Evolutionary conservation across 768 basidiomycete species (phyloP), one percentile per base, ranked within the genome.

Genomic region (Lentinula sp.): DNA sequence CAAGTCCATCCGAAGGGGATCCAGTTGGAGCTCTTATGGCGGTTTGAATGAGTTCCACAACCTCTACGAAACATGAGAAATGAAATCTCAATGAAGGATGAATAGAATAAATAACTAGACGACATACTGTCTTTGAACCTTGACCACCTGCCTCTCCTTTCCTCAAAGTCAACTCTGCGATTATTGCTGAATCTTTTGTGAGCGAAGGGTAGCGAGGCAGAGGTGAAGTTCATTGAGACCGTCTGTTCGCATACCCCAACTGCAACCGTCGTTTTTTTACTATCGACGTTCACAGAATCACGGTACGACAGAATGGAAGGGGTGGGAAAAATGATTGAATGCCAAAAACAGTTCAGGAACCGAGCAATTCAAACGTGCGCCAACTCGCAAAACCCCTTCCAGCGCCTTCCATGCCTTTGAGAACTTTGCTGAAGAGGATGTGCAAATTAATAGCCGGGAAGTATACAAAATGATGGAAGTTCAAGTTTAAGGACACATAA

Each of bases 21-120:
- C 59, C 59, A 15, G 59, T 60, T 2, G 59, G 48, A 32, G 59
- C 50, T 28, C 39, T 33, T 4, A 60, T 60, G 18, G 59, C 59
- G 0, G 39, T 39, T 6, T 60, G 46, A 1, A 60, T 49, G 32
- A 60, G 13, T 15, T 60, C 48, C 3, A 51, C 12, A 32, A 32
- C 46, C 39, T 60, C 59, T 51, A 7, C 33, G 28, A 28, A 28
- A 28, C 2, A 28, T 28, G 28, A 2, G 28, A 18, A 39, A 15
- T 4, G 28, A 8, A 16, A 18, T 8, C 12, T 36, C 39, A 15
- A 16, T 18, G 23, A 41, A 42, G 4, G 32, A 8, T 6, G 28
- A 56, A 32, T 3, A 41, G 9, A n/a, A n/a, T 20, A 18, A 36
- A 45, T 23, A 28, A 6, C 28, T 23, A 8, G 1, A 28, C 2